Base-by-base conservation (phyloP, 805 yeast species). In the Lipomyces japonicus region DNA sequence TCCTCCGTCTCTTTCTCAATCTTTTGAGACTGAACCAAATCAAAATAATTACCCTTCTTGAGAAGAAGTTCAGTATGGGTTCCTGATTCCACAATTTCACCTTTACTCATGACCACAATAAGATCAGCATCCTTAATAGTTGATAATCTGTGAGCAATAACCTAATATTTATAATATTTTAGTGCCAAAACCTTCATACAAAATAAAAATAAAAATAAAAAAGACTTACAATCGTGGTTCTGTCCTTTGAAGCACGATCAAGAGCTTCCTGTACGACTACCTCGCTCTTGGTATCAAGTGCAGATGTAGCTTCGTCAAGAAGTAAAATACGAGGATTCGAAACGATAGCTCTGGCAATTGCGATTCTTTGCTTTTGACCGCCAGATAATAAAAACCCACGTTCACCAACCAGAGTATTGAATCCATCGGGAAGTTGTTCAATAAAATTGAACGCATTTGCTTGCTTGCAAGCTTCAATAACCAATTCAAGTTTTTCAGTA, bases 131-230 rank as follows among this genome's bases (percentile, higher is more conserved):
- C 79, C 58, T 80, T 79, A 51, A 90, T 90, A 0, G 97, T 90
- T 10, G 93, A 81, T 47, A 90, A 74, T 59, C 97, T 75, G 66
- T 90, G 97, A 0, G 96, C 96, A 60, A 90, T 87, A 42, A 90
- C n/a, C n/a, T n/a, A n/a, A n/a, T n/a, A n/a, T n/a, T n/a, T n/a
- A n/a, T n/a, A n/a, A n/a, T n/a, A n/a, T n/a, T n/a, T n/a, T n/a
- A n/a, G n/a, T n/a, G n/a, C n/a, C n/a, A n/a, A n/a, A n/a, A n/a
- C n/a, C n/a, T n/a, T n/a, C n/a, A n/a, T n/a, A n/a, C n/a, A n/a
- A n/a, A n/a, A n/a, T n/a, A n/a, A n/a, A n/a, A n/a, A n/a, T n/a
- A n/a, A n/a, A n/a, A n/a, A n/a, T n/a, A n/a, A n/a, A n/a, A n/a
- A n/a, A n/a, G n/a, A n/a, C n/a, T n/a, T n/a, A n/a, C 84, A 35